Conservation (phyloP, 164 flowering plant species). For the Pachysandra terminalis region DNA sequence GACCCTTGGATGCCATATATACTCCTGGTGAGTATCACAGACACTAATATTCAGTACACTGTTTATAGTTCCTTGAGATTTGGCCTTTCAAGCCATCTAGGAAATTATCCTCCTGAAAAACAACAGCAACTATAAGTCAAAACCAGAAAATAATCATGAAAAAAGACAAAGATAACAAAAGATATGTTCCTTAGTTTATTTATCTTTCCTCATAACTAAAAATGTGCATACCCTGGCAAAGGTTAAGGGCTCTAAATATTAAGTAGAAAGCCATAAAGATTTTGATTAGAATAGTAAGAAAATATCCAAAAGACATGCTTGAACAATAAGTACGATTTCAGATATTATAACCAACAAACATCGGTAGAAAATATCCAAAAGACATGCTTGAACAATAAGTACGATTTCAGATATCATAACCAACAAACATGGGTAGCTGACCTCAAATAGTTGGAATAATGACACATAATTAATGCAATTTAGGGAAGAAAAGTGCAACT, state of each 20-base stretch:
- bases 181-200: not conserved
- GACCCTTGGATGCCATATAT: constrained; percentile 70
- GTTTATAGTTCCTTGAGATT: constrained; percentile 5
- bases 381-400: too few species aligned
- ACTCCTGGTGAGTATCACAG: not conserved
- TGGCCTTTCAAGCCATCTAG: constrained; percentile 27
- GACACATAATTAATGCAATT: not conserved
- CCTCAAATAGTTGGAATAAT: too few species aligned
- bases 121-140: constrained; percentile 8
- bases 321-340: not conserved
- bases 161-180: not conserved
- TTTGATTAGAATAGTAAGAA: not conserved
- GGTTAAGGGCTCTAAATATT: not conserved
- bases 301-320: too few species aligned
- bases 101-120: constrained; percentile 32
- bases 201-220: not conserved
- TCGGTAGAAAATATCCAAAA: not conserved
- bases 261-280: not conserved
- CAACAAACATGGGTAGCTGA: not conserved
- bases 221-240: too few species aligned
- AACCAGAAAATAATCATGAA: not conserved
- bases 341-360: not conserved
- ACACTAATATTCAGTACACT: constrained; percentile 24
- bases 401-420: not conserved
- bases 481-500: not conserved